A percentile compares a stretch with the other conserved stretches of the same genome.
Conservation (phyloP, 176 grass and related monocot species). For the Triticum timopheevii region DNA sequence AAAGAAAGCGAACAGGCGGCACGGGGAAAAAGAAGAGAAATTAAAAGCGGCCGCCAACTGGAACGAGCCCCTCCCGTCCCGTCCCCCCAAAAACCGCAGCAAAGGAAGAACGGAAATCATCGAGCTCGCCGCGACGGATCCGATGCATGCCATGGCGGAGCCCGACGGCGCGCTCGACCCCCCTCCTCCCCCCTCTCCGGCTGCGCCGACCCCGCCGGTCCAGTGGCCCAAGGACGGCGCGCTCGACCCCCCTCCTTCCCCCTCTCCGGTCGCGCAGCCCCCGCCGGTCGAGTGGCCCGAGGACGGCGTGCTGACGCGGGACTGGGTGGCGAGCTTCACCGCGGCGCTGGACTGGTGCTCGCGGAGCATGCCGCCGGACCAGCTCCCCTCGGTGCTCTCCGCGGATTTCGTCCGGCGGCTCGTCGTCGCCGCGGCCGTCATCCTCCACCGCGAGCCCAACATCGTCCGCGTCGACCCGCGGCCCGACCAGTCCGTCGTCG, state of each 20-base stretch:
- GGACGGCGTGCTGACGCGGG: slow-evolving; percentile 49
- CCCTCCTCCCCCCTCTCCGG: neutral
- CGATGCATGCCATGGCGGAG: slow-evolving; percentile 43
- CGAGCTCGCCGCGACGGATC: neutral
- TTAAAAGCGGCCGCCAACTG: slow-evolving; percentile 3
- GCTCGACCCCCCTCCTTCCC: slow-evolving; percentile 2
- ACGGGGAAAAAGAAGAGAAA: neutral
- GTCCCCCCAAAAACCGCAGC: neutral
- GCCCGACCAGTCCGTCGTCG: slow-evolving; percentile 51
- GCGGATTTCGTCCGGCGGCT: slow-evolving; percentile 58
- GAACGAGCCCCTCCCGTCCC: neutral
- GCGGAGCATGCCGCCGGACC: slow-evolving; percentile 57
- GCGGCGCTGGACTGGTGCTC: slow-evolving; percentile 78
- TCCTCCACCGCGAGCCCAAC: slow-evolving; percentile 92
- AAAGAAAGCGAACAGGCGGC: slow-evolving; percentile 18
- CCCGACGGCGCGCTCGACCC: neutral
- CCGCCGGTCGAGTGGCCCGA: slow-evolving; percentile 63
- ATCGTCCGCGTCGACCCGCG: slow-evolving; percentile 59
- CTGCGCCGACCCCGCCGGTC: slow-evolving; percentile 11
- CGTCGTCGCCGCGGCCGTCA: slow-evolving; percentile 62
- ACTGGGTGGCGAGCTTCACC: slow-evolving; percentile 56
- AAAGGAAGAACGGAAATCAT: neutral
- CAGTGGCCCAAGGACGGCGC: slow-evolving; percentile 62
- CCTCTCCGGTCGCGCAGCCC: neutral
- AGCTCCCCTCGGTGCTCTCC: slow-evolving; percentile 60